A percentile compares a stretch with the other conserved stretches of the same genome.
Conservation (phyloP, 495 filamentous ascomycete species). For the Aspergillus heteromorphus region DNA sequence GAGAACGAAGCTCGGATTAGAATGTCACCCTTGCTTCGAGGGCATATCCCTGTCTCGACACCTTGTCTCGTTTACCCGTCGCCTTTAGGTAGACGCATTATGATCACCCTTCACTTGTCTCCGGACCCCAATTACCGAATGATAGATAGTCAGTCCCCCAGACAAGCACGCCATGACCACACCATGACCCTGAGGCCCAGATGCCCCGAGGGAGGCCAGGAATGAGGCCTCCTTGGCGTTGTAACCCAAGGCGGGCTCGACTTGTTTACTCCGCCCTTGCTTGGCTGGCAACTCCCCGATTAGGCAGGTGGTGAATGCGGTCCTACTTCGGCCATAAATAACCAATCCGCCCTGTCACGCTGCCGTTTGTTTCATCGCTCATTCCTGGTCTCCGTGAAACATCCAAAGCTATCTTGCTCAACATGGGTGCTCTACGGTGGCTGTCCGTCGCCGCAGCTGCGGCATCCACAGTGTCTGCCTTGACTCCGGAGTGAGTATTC, state of each 20-base stretch:
- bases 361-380: neutral
- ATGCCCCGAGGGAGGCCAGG: neutral
- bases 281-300: conserved; percentile 2
- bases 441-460: conserved; percentile 14
- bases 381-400: neutral
- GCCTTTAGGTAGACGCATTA: neutral
- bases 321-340: conserved; percentile 2
- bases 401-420: neutral
- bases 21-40: neutral
- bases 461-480: conserved; percentile 11
- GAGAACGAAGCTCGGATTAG: neutral
- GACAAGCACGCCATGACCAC: too few relatives aligned
- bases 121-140: neutral
- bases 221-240: conserved; percentile 21
- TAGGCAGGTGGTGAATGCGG: neutral
- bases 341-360: neutral
- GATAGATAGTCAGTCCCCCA: neutral
- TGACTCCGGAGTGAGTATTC: conserved; percentile 20
- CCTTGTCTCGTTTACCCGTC: neutral
- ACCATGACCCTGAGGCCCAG: too few relatives aligned
- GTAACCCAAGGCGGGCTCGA: conserved; percentile 19
- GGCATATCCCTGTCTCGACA: neutral
- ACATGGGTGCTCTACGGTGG: conserved; percentile 14
- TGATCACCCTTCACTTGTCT: neutral
- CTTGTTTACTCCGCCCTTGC: neutral